Base-by-base conservation (phyloP, 495 filamentous ascomycete genomes). In the Penicillium egyptiacum region DNA sequence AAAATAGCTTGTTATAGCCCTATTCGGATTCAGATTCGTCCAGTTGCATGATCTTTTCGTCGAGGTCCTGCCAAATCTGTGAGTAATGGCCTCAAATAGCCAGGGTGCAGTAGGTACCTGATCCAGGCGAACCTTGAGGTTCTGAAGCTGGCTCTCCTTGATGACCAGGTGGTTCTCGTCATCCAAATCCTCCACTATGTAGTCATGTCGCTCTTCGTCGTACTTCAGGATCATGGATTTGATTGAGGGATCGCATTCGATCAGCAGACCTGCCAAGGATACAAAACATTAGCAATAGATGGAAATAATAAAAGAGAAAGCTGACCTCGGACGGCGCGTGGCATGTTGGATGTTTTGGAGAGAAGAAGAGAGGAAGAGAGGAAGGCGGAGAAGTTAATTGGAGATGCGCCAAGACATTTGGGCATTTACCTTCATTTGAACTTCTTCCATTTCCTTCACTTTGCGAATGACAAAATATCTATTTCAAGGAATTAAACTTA, bases 241-340 rank as follows among this genome's bases (percentile, higher is more conserved):
- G 72, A 90, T 88, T 43, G 86, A 88, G 5, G 87, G 85, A 65
- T 92, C 89, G 73, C 88, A 90, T 68, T 88, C 81, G 61, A 92
- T 83, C 53, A 92, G 77, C 40, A 90, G 84, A 62, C 88, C 87
- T 88, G 56, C 22, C 12, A 14, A 47, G 14, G 1, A 26, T 3
- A 11, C 2, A 45, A 7, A 17, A 35, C 10, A 16, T 55, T 39
- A 55, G 31, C 52, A 17, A 39, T 2, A 10, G 9, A 7, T 5
- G n/a, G 4, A 8, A 33, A 28, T 28, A 28, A 7, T 6, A 23
- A 11, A 46, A 10, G 45, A 2, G 43, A 28, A 2, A 46, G 39
- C 45, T 52, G 56, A 80, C 79, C 79, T 75, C 72, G 66, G 33
- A 78, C 70, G 19, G 79, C 79, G 60, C 75, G 78, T 7, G 79